Evolutionary conservation across 1,139 yeast species (phyloP).

Genomic region (Nakaseomyces nivariensis): DNA sequence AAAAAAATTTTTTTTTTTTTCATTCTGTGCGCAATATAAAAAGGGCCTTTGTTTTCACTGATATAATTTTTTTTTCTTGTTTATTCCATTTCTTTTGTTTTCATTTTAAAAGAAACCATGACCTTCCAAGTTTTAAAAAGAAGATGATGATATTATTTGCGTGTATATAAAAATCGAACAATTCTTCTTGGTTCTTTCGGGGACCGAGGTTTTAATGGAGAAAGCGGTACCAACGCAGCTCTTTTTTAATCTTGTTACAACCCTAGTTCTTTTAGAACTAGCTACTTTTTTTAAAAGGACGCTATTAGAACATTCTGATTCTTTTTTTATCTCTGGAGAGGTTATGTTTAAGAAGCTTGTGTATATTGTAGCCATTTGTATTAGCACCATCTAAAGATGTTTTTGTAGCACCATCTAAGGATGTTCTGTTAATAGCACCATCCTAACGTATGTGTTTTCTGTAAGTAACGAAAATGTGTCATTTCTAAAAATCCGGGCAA

Average conservation of each 20-base stretch:
- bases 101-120: conserved; percentile 18
- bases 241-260: conserved; percentile 29
- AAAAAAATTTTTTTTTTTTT: neutral
- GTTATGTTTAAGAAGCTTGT: too few species aligned
- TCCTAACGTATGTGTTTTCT: too few species aligned
- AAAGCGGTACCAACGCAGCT: conserved; percentile 31
- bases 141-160: conserved; percentile 31
- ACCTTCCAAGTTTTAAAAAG: conserved; percentile 33
- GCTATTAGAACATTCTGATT: conserved; percentile 24
- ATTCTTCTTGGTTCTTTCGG: conserved; percentile 18
- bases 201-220: conserved; percentile 30
- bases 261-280: conserved; percentile 8
- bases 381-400: too few species aligned
- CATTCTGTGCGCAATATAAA: neutral
- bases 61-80: neutral
- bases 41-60: neutral
- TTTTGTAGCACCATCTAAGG: too few species aligned
- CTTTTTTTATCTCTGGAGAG: conserved; percentile 5
- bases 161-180: conserved; percentile 26
- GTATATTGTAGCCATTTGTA: too few species aligned
- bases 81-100: neutral
- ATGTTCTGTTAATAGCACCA: too few species aligned
- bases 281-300: conserved; percentile 8
- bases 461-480: too few species aligned
- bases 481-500: too few species aligned